Conservation (phyloP, 139 green algal species). For the Dunaliella sp. region DNA sequence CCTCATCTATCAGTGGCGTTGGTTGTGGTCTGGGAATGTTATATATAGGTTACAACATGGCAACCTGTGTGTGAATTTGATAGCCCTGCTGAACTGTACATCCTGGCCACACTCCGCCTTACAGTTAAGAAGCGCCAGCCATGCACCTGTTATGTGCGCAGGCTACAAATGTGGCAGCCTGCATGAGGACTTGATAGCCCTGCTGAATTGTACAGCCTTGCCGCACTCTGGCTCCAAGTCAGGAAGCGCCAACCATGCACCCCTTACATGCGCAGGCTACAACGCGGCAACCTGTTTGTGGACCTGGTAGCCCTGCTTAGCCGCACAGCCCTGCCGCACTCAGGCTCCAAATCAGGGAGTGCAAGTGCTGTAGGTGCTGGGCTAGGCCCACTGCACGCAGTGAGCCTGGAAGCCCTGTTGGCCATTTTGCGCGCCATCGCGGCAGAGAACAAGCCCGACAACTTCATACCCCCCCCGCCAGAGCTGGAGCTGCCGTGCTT, state of each 20-base stretch:
- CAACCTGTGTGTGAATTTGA: conserved; percentile 87
- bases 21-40: no score
- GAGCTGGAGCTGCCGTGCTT: conserved; percentile 46
- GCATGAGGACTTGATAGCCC: background rate
- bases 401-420: conserved; percentile 86
- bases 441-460: conserved; percentile 22
- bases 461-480: conserved; percentile 22
- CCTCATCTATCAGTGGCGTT: no score
- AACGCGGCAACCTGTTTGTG: conserved; percentile 83
- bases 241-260: background rate
- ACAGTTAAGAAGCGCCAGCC: no score
- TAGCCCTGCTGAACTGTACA: no score
- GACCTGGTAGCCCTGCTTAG: conserved; percentile 70
- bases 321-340: conserved; percentile 76
- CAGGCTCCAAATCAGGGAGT: background rate
- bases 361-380: conserved; percentile 50
- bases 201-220: no score
- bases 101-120: conserved; percentile 73
- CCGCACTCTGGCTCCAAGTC: no score
- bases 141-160: conserved; percentile 15
- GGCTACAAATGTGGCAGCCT: conserved; percentile 21
- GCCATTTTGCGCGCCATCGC: conserved; percentile 55
- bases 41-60: conserved; percentile 40
- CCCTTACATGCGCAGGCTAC: conserved; percentile 28
- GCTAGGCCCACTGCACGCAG: conserved; percentile 72